Evolutionary conservation across 805 yeast genomes (phyloP).

Genomic region (Candida silvicultrix): DNA sequence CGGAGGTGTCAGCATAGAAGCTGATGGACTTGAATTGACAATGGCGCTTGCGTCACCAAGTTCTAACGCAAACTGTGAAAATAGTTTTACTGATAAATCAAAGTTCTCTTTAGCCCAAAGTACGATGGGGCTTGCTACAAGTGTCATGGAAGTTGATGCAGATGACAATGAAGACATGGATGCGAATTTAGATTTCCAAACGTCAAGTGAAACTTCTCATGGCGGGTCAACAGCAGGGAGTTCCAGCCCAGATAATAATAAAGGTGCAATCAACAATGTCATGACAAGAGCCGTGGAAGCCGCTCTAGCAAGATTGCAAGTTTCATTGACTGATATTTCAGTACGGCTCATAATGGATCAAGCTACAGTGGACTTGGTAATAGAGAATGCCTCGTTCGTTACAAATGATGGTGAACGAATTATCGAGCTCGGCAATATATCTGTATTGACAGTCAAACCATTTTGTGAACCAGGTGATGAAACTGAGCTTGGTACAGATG

Average conservation of each 20-base stretch:
- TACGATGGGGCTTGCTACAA: constrained; percentile 65
- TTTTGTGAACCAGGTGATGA: constrained; percentile 20
- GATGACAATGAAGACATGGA: constrained; percentile 11
- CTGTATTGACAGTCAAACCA: constrained; percentile 35
- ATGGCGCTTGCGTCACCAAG: constrained; percentile 26
- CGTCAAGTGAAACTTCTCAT: constrained; percentile 14
- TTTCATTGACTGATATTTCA: constrained; percentile 40
- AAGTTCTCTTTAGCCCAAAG: constrained; percentile 61
- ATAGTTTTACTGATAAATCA: constrained; percentile 20
- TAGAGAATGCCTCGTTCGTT: constrained; percentile 25
- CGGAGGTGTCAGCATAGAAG: constrained; percentile 64
- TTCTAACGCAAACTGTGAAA: constrained; percentile 7
- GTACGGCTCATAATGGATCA: constrained; percentile 45
- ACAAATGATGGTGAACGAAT: constrained; percentile 43
- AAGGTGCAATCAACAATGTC: constrained; percentile 33
- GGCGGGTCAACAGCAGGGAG: constrained; percentile 4
- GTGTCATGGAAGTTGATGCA: constrained; percentile 27
- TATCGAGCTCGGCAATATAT: constrained; percentile 33
- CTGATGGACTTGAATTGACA: constrained; percentile 47
- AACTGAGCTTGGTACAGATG: neutral
- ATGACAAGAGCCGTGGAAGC: constrained; percentile 62
- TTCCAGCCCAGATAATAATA: constrained; percentile 11
- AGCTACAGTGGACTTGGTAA: constrained; percentile 27
- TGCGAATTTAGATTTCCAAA: neutral
- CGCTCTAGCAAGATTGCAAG: constrained; percentile 54